phyloP scores from a whole-genome alignment of 441 rosid genomes.

The Corymbia citriodora region DNA sequence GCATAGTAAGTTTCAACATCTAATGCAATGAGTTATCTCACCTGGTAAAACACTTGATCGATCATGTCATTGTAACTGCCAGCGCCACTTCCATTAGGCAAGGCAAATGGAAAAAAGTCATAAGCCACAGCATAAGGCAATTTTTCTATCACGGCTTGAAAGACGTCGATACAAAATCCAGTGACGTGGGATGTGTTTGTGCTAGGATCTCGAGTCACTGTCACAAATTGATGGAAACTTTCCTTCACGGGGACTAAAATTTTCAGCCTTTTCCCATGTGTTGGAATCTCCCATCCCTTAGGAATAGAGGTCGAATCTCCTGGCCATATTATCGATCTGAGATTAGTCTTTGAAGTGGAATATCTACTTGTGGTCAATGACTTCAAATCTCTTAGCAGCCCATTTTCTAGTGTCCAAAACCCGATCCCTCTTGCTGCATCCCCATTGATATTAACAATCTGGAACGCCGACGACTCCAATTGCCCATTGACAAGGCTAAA shows the following conservation, averaged over 20 bases:
- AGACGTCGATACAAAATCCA: background rate
- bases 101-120: background rate
- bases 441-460: background rate
- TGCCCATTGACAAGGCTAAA: background rate
- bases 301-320: background rate
- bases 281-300: background rate
- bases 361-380: background rate
- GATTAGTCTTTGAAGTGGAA: background rate
- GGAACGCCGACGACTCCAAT: background rate
- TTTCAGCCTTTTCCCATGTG: background rate
- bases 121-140: background rate
- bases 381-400: background rate
- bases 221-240: background rate
- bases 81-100: background rate
- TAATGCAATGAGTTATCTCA: background rate
- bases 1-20: background rate
- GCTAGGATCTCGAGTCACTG: fast-evolving
- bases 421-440: background rate
- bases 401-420: background rate
- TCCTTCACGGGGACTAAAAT: background rate
- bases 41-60: background rate
- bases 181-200: background rate
- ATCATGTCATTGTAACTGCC: background rate
- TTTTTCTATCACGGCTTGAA: background rate
- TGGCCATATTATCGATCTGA: background rate